Conservation (phyloP, 1,139 yeast genomes). For the Diutina ranongensis region DNA sequence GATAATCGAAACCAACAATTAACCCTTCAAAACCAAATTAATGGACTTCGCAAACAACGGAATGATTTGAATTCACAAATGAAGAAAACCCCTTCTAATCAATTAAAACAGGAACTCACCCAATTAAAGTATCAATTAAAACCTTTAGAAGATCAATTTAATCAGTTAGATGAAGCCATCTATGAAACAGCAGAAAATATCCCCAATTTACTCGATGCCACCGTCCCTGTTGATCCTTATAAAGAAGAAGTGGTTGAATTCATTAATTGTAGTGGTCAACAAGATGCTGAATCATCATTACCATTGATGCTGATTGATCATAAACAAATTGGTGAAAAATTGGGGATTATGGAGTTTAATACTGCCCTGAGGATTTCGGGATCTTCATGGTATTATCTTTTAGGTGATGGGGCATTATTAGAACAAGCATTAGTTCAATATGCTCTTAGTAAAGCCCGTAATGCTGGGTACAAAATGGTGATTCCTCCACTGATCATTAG, state of each 20-base stretch:
- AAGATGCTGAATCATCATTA: conserved; percentile 13
- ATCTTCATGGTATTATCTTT: conserved; percentile 75
- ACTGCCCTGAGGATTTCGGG: conserved; percentile 74
- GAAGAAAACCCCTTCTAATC: conserved; percentile 10
- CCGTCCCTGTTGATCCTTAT: conserved; percentile 34
- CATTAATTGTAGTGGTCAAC: conserved; percentile 30
- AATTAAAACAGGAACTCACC: conserved; percentile 19
- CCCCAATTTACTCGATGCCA: conserved; percentile 56
- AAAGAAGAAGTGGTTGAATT: conserved; percentile 31
- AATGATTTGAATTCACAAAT: conserved; percentile 16
- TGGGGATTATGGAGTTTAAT: conserved; percentile 57
- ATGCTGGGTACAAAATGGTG: conserved; percentile 56
- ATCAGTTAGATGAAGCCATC: conserved; percentile 19
- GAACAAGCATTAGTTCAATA: conserved; percentile 87
- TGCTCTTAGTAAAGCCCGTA: conserved; percentile 55
- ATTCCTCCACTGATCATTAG: conserved; percentile 83
- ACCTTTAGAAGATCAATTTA: conserved; percentile 22
- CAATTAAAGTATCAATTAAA: conserved; percentile 24
- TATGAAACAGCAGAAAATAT: conserved; percentile 36
- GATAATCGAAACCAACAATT: conserved; percentile 9
- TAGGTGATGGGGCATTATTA: conserved; percentile 78
- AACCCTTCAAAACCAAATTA: conserved; percentile 14
- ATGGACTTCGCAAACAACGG: conserved; percentile 15
- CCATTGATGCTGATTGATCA: conserved; percentile 40
- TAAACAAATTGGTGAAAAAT: conserved; percentile 45